A percentile compares a stretch with the other conserved stretches of the same genome.
Evolutionary conservation across 352 stramenopile species (phyloP).

Genomic region (Pythium rhizo-oryzae): DNA sequence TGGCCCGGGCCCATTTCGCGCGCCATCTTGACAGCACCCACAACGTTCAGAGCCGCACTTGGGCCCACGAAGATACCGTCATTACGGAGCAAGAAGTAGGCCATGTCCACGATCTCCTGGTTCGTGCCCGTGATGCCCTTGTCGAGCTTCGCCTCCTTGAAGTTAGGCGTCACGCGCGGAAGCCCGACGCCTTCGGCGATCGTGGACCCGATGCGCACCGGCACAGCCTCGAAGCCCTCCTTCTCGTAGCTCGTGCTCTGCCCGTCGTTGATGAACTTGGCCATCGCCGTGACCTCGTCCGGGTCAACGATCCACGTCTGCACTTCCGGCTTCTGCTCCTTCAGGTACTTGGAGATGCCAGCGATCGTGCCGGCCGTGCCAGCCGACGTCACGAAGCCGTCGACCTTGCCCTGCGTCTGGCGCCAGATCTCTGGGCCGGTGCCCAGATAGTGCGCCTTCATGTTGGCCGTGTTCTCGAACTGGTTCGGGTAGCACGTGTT

Average conservation of each 20-base stretch:
- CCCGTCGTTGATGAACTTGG: slow-evolving; percentile 81
- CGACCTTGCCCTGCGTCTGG: slow-evolving; percentile 86
- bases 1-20: slow-evolving; percentile 62
- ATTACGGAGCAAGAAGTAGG: slow-evolving; percentile 88
- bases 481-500: slow-evolving; percentile 64
- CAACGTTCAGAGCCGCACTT: slow-evolving; percentile 75
- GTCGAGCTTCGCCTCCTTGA: slow-evolving; percentile 89
- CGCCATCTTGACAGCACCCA: slow-evolving; percentile 84
- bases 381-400: slow-evolving; percentile 91
- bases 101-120: slow-evolving; percentile 95
- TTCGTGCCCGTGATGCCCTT: slow-evolving; percentile 92
- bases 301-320: slow-evolving; percentile 79
- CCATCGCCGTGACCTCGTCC: slow-evolving; percentile 84
- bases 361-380: slow-evolving; percentile 94
- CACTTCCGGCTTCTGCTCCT: slow-evolving; percentile 69
- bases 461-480: slow-evolving; percentile 83
- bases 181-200: slow-evolving; percentile 96
- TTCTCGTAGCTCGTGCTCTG: slow-evolving; percentile 71
- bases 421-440: slow-evolving; percentile 91
- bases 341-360: slow-evolving; percentile 93
- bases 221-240: slow-evolving; percentile 90
- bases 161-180: slow-evolving; percentile 92
- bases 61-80: slow-evolving; percentile 94
- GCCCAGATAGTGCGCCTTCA: slow-evolving; percentile 64
- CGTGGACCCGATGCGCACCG: slow-evolving; percentile 76